phyloP scores from a whole-genome alignment of 1,139 yeast genomes.

The Lodderomyces margitis region DNA sequence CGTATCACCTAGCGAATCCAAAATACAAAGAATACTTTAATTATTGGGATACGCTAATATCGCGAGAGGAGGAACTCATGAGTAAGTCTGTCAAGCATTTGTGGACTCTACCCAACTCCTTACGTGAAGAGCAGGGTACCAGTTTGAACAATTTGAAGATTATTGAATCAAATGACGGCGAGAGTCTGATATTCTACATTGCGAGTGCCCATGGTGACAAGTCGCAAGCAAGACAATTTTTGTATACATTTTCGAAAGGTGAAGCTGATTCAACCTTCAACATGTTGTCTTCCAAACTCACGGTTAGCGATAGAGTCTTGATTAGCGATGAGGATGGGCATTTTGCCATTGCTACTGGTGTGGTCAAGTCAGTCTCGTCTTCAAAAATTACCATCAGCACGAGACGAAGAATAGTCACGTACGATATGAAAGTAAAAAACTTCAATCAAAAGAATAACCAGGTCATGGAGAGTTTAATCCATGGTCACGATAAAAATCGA shows the following conservation, averaged over 20 bases:
- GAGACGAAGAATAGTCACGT: slow-evolving; percentile 49
- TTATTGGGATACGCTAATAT: slow-evolving; percentile 73
- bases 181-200: slow-evolving; percentile 6
- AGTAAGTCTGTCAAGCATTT: slow-evolving; percentile 57
- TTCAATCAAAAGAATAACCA: slow-evolving; percentile 49
- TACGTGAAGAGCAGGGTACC: slow-evolving; percentile 48
- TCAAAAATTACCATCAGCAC: slow-evolving; percentile 43
- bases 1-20: slow-evolving; percentile 46
- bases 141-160: slow-evolving; percentile 55
- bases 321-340: slow-evolving; percentile 82
- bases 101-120: slow-evolving; percentile 63
- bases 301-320: slow-evolving; percentile 55
- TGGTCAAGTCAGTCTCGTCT: slow-evolving; percentile 43
- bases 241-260: slow-evolving; percentile 43
- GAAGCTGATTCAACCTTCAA: neutral
- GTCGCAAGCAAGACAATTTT: slow-evolving; percentile 23
- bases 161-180: slow-evolving; percentile 25
- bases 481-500: slow-evolving; percentile 18
- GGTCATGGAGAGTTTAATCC: slow-evolving; percentile 43
- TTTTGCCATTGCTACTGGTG: slow-evolving; percentile 69
- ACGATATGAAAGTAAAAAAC: slow-evolving; percentile 36
- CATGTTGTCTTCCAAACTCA: slow-evolving; percentile 37
- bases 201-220: slow-evolving; percentile 11
- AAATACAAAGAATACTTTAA: slow-evolving; percentile 53
- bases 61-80: slow-evolving; percentile 68